Evolutionary conservation across 768 basidiomycete genomes (phyloP), one percentile per base, ranked within the genome.

Genomic region (Hericium alpestre): DNA sequence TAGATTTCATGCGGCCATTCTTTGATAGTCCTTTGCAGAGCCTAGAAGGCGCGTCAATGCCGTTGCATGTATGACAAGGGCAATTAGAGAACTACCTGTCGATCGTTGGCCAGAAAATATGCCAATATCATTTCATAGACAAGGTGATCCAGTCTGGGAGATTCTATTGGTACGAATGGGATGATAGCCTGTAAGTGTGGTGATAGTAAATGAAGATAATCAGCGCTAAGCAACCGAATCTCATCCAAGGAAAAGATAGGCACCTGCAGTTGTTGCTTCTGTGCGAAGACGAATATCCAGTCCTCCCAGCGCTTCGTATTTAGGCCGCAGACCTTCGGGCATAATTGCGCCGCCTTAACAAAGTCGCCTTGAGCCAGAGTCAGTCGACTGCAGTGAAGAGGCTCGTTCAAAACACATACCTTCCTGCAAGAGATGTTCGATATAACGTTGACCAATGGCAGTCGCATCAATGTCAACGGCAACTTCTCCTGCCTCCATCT

Each of bases 81-180:
- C 48, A 56, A 3, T 3, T 6, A 5, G 16, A 27, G 10, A 57
- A 76, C 39, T 64, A 90, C 93, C 66, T 77, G 70, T 65, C 79
- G 80, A 67, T 97, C 90, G 55, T 90, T 82, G 3, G 80, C 75
- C 25, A 98, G 71, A 69, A 92, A 89, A 67, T 96, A 81, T 0
- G 84, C 92, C 7, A 99, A 78, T 47, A 98, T 83, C 88, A 97
- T 92, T 69, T 95, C 94, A 69, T 98, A 99, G 2, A 95, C 89
- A 27, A 93, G 67, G 63, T 84, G 84, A 39, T 85, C 82, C 11
- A 98, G 78, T 53, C 83, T 84, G 0, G 94, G 95, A 4, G 81
- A 72, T 41, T 85, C 79, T 0, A 87, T 93, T 0, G 96, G 96
- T 0, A 97, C 81, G 64, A 81, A 86, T 0, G 94, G 94, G 39